A percentile compares a stretch with the other conserved stretches of the same genome.
These are phyloP conservation scores for Potentilla sterilis DNA, from an alignment of 306 rosid species.

Conservation along the genomic window DNA sequence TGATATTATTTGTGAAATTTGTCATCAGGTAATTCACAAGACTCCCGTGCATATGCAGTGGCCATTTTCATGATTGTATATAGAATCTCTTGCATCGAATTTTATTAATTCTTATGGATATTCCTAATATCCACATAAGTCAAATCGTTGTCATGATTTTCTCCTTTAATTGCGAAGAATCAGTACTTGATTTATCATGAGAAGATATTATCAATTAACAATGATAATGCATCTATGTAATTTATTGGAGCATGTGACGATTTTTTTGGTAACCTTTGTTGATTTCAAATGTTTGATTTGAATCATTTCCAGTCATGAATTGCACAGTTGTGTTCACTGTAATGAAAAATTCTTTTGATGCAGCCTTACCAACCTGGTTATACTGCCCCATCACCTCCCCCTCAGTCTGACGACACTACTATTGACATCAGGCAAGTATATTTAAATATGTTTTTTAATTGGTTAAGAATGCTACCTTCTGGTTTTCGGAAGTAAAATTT, in stretches of 20 bases:
- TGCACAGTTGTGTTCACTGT: conserved; percentile 9
- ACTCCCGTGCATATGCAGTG: conserved; percentile 1
- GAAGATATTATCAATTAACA: neutral
- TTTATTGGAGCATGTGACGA: neutral
- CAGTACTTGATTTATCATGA: conserved; percentile 2
- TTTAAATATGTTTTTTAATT: neutral
- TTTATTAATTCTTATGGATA: neutral
- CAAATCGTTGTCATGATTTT: neutral
- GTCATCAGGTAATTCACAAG: conserved; percentile 46
- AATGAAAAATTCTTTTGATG: conserved; percentile 2
- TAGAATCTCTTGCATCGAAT: neutral
- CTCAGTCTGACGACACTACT: conserved; percentile 41
- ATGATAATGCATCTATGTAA: neutral
- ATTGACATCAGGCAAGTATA: conserved; percentile 51
- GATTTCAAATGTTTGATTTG: neutral
- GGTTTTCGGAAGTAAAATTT: neutral
- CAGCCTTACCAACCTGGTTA: conserved; percentile 52
- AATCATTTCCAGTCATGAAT: neutral
- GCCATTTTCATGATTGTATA: neutral
- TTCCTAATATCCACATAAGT: neutral
- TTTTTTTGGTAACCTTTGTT: neutral
- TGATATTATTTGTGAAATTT: conserved; percentile 61
- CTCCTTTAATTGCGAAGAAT: neutral
- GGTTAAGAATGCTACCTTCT: neutral
- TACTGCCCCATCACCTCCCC: conserved; percentile 39